Base-by-base conservation (phyloP, 495 filamentous ascomycete species). In the Viridothelium virens region DNA sequence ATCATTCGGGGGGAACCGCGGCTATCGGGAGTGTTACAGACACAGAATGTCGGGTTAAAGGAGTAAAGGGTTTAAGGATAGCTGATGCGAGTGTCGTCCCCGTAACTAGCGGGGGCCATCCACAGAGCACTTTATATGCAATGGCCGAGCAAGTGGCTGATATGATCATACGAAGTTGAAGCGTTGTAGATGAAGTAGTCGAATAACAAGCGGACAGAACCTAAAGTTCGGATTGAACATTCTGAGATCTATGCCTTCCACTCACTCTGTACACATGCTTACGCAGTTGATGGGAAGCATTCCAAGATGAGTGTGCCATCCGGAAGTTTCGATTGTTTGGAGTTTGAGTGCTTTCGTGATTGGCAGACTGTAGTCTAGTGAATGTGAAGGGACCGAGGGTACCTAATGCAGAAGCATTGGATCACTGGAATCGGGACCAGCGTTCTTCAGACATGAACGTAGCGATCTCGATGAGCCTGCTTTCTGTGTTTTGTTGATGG, bases 121-220 rank as follows among this genome's bases (percentile, higher is more conserved):
- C 53, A 31, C 53, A 59, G 14, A 59, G 53, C 18, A 59, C 53
- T 7, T 31, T 59, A 7, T 59, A 59, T 36, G 53, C 53, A 3
- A 34, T 59, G 53, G 53, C 53, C 3, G 53, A 59, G 31, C 53
- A 59, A 18, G 14, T 59, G 18, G 53, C 53, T 59, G 53, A 59
- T 36, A 34, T 59, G 14, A 59, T 59, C 5, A 7, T 36, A n/a
- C 53, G 53, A 14, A 18, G 7, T 31, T 59, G 18, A 36, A 7
- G 6, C 31, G 2, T 36, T 7, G 31, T 14, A 7, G 1, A 36
- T 36, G 14, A 44, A 44, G 41, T 14, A 7, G 41, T 14, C 41
- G 6, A 14, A 7, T 44, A 44, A 44, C 6, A 7, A 7, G 41
- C 7, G 41, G 6, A 44, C 6, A 44, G 6, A 14, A 7, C 14